Base-by-base conservation (phyloP, 345 rosid genomes). In the Erucastrum elatum region DNA sequence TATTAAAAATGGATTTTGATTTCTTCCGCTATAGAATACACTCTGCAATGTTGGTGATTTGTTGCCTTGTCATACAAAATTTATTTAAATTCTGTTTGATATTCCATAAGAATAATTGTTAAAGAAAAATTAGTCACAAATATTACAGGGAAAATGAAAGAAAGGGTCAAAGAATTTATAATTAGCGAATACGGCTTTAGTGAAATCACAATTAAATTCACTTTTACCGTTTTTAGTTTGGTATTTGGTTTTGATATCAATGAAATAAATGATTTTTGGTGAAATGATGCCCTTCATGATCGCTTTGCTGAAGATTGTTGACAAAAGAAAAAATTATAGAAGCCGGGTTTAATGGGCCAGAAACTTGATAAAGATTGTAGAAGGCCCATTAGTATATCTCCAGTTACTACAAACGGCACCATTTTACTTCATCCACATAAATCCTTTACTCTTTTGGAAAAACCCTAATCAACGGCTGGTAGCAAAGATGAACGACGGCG, bases 391-490 rank as follows among this genome's bases (percentile, higher is more conserved):
- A n/a, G n/a, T n/a, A n/a, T n/a, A n/a, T n/a, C n/a, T n/a, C n/a
- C n/a, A n/a, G n/a, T n/a, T n/a, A n/a, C n/a, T n/a, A n/a, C 6
- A 44, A 11, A 44, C 53, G 15, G 5, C 56, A 49, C 17, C 56
- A 6, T 49, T 10, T 78, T 7, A 11, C 15, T n/a, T n/a, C n/a
- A n/a, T 11, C 34, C 0, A 0, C 68, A 68, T 73, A 79, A 73
- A 34, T 72, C 1, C 3, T 49, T 49, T 34, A 2, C 5, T 41
- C 1, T 58, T 72, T n/a, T 53, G 75, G 9, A 1, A 56, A 71
- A 80, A 70, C 68, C 83, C 80, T 80, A 80, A 69, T 3, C 41
- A n/a, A 60, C 4, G 75, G 26, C 75, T 8, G 8, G 21, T 8
- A 1, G 31, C 1, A 4, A 79, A 17, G 37, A 80, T 80, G 79